phyloP scores from a whole-genome alignment of 1,284 basidiomycete genomes.

The Heterobasidion occidentale region DNA sequence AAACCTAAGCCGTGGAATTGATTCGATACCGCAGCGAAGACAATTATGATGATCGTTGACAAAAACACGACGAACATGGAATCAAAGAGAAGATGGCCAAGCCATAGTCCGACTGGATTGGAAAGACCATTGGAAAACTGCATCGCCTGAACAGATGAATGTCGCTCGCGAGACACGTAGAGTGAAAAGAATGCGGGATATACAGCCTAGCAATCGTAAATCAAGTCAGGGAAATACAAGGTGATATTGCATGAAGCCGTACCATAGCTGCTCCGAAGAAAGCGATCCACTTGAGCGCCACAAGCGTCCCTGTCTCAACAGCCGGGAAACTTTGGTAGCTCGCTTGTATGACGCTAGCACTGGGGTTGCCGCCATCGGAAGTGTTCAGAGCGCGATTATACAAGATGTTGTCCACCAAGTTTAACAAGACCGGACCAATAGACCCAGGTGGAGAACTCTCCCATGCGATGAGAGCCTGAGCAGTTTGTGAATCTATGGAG shows the following conservation, averaged over 20 bases:
- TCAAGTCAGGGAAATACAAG: neutral
- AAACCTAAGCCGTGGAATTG: constrained; percentile 70
- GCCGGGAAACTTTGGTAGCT: constrained; percentile 50
- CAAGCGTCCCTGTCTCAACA: constrained; percentile 43
- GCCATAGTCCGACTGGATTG: constrained; percentile 67
- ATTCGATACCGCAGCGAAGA: constrained; percentile 48
- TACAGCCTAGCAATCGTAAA: constrained; percentile 37
- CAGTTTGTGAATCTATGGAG: constrained; percentile 41
- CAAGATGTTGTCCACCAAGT: constrained; percentile 59
- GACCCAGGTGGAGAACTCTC: constrained; percentile 47
- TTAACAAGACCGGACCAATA: constrained; percentile 53
- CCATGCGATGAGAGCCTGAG: constrained; percentile 52
- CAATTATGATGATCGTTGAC: constrained; percentile 52
- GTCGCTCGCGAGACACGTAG: constrained; percentile 64
- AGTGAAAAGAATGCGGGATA: constrained; percentile 77
- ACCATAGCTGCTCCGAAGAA: constrained; percentile 70
- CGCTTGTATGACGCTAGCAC: constrained; percentile 43
- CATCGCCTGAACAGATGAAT: constrained; percentile 70
- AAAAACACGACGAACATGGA: constrained; percentile 49
- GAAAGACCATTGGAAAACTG: constrained; percentile 72
- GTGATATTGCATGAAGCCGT: constrained; percentile 11
- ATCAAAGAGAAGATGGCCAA: constrained; percentile 76
- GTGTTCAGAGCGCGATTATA: constrained; percentile 51
- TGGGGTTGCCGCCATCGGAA: constrained; percentile 25
- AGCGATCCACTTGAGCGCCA: constrained; percentile 56